phyloP scores from a whole-genome alignment of 164 flowering plant genomes.

The Berberis thunbergii region DNA sequence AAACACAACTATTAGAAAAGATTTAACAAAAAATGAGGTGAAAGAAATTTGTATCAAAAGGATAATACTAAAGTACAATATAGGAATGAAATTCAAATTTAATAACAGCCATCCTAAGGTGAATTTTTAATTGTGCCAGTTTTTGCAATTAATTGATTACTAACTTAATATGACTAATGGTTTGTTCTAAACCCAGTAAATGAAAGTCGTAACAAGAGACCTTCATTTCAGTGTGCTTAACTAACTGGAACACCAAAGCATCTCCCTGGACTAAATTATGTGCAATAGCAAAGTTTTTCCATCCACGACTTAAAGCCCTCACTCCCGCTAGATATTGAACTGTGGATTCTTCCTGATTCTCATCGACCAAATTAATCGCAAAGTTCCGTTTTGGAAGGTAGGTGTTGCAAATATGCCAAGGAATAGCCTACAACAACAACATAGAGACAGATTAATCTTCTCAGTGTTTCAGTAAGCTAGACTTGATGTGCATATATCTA shows the following conservation, averaged over 20 bases:
- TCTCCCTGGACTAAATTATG: slow-evolving; percentile 73
- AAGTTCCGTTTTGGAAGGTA: slow-evolving; percentile 15
- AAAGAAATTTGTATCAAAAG: not conserved
- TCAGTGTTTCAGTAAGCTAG: too few relatives aligned
- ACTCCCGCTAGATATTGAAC: slow-evolving; percentile 43
- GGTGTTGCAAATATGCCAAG: not conserved
- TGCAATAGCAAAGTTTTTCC: slow-evolving; percentile 63
- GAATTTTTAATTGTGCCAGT: too few relatives aligned
- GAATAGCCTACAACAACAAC: slow-evolving; percentile 1
- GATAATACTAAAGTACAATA: too few relatives aligned
- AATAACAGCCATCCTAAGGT: too few relatives aligned
- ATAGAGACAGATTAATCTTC: not conserved
- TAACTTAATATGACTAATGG: too few relatives aligned
- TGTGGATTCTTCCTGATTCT: slow-evolving; percentile 14
- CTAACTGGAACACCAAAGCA: slow-evolving; percentile 59
- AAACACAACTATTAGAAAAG: not conserved
- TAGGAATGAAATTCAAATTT: too few relatives aligned
- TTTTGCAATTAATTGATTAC: too few relatives aligned
- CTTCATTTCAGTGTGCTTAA: slow-evolving; percentile 40
- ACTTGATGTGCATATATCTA: not conserved
- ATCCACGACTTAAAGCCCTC: slow-evolving; percentile 69
- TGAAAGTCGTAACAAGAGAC: slow-evolving; percentile 16
- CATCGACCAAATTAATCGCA: slow-evolving; percentile 15
- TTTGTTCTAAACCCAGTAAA: too few relatives aligned
- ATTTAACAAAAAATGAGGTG: too few relatives aligned